phyloP scores from a whole-genome alignment of 2,329 filamentous ascomycete genomes.

The Fusarium sp. region DNA sequence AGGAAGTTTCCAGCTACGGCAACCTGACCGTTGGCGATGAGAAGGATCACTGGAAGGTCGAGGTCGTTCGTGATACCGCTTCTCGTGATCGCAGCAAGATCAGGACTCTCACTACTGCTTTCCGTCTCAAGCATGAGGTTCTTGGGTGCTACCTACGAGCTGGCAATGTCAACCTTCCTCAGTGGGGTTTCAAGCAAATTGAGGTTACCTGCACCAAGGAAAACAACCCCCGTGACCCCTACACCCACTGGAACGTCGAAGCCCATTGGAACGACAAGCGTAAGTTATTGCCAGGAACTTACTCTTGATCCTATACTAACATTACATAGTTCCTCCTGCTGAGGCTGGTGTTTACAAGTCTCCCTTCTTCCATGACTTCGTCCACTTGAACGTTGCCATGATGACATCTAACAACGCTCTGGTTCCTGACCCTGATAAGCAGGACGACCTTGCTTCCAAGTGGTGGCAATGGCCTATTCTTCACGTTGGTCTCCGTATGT shows the following conservation, averaged over 20 bases:
- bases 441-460: conserved; percentile 94
- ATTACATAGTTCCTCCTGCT: conserved; percentile 79
- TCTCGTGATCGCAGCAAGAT: conserved; percentile 87
- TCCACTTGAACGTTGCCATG: conserved; percentile 99
- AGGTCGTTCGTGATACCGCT: conserved; percentile 90
- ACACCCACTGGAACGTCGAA: conserved; percentile 99
- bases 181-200: conserved; percentile 99
- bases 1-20: conserved; percentile 95
- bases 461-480: conserved; percentile 99
- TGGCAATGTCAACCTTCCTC: conserved; percentile 94
- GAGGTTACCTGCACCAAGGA: conserved; percentile 95
- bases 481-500: conserved; percentile 96
- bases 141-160: conserved; percentile 95
- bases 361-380: conserved; percentile 96
- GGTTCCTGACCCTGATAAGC: conserved; percentile 97
- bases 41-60: conserved; percentile 97
- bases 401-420: conserved; percentile 99
- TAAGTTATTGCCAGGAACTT: conserved; percentile 63
- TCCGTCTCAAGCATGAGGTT: conserved; percentile 85
- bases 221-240: conserved; percentile 91
- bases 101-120: conserved; percentile 91
- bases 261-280: conserved; percentile 92
- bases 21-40: conserved; percentile 96
- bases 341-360: conserved; percentile 95
- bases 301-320: conserved; percentile 21